These are phyloP conservation scores for Vicia sativa DNA, from an alignment of 306 rosid species.

Conservation along the genomic window DNA sequence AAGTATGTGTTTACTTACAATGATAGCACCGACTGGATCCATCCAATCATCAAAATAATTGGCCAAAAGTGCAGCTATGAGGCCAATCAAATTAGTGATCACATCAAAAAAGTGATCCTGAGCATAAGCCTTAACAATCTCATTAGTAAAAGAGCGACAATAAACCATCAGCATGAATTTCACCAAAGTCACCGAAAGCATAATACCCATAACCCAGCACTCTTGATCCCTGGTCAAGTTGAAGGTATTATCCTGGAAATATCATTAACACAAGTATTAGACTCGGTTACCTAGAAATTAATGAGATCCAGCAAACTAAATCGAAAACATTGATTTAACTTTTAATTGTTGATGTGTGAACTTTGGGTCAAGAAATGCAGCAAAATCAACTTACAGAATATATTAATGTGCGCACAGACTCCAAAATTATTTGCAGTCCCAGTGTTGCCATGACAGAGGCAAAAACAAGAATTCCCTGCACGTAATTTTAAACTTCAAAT, in stretches of 20 bases:
- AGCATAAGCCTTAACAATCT: constrained; percentile 94
- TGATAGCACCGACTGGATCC: constrained; percentile 96
- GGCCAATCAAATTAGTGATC: constrained; percentile 91
- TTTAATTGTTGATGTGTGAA: background rate
- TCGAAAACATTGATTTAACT: background rate
- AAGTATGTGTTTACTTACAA: constrained; percentile 61
- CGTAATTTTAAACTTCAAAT: constrained; percentile 29
- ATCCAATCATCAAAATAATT: constrained; percentile 81
- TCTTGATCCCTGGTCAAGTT: constrained; percentile 75
- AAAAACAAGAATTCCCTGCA: constrained; percentile 97
- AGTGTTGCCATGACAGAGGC: constrained; percentile 99
- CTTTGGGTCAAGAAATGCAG: constrained; percentile 14
- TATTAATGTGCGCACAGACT: constrained; percentile 71
- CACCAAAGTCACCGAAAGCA: constrained; percentile 89
- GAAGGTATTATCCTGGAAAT: constrained; percentile 61
- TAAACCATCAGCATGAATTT: constrained; percentile 73
- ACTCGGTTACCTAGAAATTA: background rate
- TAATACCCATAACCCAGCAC: constrained; percentile 90
- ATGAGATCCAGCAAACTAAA: background rate
- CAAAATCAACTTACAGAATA: constrained; percentile 61
- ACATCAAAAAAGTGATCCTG: constrained; percentile 99
- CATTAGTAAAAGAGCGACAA: constrained; percentile 85
- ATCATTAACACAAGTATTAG: constrained; percentile 19
- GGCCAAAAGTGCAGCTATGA: constrained; percentile 90
- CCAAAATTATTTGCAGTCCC: constrained; percentile 96